phyloP scores from a whole-genome alignment of 768 basidiomycete genomes.

The Mycena latifolia region DNA sequence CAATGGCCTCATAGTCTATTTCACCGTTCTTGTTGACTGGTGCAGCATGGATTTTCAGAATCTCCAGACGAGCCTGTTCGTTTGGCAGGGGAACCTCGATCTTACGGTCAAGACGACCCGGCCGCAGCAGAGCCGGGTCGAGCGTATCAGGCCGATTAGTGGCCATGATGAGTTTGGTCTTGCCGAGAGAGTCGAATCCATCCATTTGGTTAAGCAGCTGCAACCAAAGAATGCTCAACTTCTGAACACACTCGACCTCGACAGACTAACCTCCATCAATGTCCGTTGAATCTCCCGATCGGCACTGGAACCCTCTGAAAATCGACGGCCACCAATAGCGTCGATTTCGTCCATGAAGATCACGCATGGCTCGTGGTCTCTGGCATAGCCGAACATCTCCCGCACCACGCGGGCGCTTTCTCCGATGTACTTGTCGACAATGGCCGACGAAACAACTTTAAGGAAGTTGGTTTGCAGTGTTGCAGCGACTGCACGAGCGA shows the following conservation, averaged over 20 bases:
- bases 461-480: constrained; percentile 96
- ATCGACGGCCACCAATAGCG: constrained; percentile 90
- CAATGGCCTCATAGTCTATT: constrained; percentile 98
- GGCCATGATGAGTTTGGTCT: constrained; percentile 99
- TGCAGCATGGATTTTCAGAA: constrained; percentile 95
- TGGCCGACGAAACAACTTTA: constrained; percentile 98
- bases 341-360: constrained; percentile 99
- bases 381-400: constrained; percentile 99
- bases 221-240: not conserved
- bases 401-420: constrained; percentile 96
- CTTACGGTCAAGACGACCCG: constrained; percentile 96
- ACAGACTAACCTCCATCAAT: constrained; percentile 82
- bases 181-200: constrained; percentile 96
- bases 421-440: constrained; percentile 98
- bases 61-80: constrained; percentile 95
- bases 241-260: not conserved
- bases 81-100: constrained; percentile 98
- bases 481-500: constrained; percentile 94
- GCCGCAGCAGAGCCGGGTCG: constrained; percentile 95
- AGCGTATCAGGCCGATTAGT: constrained; percentile 99
- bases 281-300: constrained; percentile 99
- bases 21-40: constrained; percentile 96
- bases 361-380: constrained; percentile 97
- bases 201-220: constrained; percentile 99
- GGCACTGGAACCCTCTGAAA: constrained; percentile 96